Base-by-base conservation (phyloP, 768 basidiomycete species). In the Xerocomus spinulosus region DNA sequence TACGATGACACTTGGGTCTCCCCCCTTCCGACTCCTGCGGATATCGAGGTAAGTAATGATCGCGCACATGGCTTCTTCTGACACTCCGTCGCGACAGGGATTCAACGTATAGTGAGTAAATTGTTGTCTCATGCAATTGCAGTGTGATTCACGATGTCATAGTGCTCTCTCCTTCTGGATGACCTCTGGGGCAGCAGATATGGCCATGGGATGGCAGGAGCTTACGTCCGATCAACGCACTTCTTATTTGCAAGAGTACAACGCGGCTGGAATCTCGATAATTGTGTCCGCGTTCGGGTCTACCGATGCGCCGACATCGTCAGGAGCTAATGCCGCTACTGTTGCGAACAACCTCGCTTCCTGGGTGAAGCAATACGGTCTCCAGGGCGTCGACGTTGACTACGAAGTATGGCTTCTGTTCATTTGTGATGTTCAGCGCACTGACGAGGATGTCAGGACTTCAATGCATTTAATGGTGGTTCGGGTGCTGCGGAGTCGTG, bases 231-330 rank as follows among this genome's bases (percentile, higher is more conserved):
- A 51, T 14, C 55, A 74, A 26, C 72, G 79, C 23, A 56, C 70
- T n/a, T 30, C 67, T 5, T 70, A 77, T 54, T 68, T 78, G 49
- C 55, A 71, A 2, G 68, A 75, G 46, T 82, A 82, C 56, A 67
- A 68, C 12, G 71, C 73, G 5, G 79, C 78, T 6, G 79, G 79
- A n/a, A 79, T 81, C 56, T 73, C 73, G 42, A 57, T 82, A 21
- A 72, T 81, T 51, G 81, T 81, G 3, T 77, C 78, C 42, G 70
- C 70, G 9, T 81, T 82, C 53, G 77, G 77, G 10, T 67, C 74
- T 9, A 51, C 52, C 0, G 61, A 61, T 25, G 53, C 61, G 6
- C 77, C 77, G 6, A 78, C 75, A 7, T 58, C 71, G 3, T 55
- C 60, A n/a, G 70, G 70, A 14, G 55, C 50, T 2, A 66, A 76